A percentile compares a stretch with the other conserved stretches of the same genome.
phyloP scores from a whole-genome alignment of 202 grass and related monocot genomes.

The Schoenoplectus triqueter region DNA sequence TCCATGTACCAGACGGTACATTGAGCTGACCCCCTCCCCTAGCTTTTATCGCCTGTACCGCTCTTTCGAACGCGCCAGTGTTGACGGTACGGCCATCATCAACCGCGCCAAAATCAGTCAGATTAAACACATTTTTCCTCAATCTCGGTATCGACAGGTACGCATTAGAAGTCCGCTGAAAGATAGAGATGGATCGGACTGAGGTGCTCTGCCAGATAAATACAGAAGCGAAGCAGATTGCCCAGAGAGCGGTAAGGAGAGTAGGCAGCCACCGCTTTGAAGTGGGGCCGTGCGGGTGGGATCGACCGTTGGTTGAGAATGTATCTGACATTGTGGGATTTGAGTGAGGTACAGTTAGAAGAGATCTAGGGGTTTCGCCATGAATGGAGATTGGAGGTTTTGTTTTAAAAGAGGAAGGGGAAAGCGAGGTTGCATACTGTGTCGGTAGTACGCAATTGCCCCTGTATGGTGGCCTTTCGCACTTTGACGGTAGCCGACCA shows the following conservation, averaged over 20 bases:
- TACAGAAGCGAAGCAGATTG: conserved; percentile 61
- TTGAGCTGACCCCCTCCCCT: conserved; percentile 81
- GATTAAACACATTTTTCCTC: conserved; percentile 60
- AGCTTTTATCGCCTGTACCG: conserved; percentile 60
- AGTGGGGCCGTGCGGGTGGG: conserved; percentile 38
- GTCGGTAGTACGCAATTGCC: conserved; percentile 34
- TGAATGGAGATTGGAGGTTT: not conserved
- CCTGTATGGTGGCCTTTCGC: conserved; percentile 22
- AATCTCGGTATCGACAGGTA: conserved; percentile 51
- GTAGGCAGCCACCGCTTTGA: conserved; percentile 50
- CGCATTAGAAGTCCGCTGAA: conserved; percentile 35
- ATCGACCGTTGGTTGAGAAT: conserved; percentile 48
- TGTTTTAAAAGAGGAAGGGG: conserved; percentile 58
- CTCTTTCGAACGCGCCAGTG: conserved; percentile 76
- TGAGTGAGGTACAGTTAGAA: not conserved
- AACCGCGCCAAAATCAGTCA: conserved; percentile 76
- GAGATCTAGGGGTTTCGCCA: not conserved
- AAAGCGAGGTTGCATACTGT: conserved; percentile 22
- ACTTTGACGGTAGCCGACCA: not conserved
- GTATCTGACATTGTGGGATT: conserved; percentile 56
- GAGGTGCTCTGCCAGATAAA: conserved; percentile 73
- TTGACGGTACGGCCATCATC: conserved; percentile 69
- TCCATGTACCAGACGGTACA: conserved; percentile 69
- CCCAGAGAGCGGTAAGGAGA: conserved; percentile 61
- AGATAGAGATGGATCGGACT: conserved; percentile 44